These are phyloP conservation scores for Pseudozyma pruni DNA, from an alignment of 1,284 basidiomycete species.

Conservation along the genomic window DNA sequence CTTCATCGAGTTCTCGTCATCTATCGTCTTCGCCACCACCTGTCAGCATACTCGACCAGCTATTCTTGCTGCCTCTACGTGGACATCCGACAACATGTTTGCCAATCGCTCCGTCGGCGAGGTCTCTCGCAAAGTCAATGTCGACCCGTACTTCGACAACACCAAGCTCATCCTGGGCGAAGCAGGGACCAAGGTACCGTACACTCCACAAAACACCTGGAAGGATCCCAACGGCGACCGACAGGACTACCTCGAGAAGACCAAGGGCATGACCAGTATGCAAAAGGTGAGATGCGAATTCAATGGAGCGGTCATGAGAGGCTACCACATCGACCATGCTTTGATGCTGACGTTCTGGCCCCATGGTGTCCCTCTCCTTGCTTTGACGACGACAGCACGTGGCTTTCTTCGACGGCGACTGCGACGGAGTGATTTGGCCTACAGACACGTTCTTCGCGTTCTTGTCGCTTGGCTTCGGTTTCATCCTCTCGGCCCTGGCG, in stretches of 20 bases:
- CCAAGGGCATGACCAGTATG: conserved; percentile 60
- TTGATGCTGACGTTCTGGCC: background rate
- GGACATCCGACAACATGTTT: conserved; percentile 5
- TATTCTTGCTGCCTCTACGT: background rate
- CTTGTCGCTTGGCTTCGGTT: conserved; percentile 70
- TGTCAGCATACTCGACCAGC: too few species aligned
- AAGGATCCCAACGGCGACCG: conserved; percentile 46
- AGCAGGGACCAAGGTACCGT: conserved; percentile 41
- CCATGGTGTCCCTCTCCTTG: background rate
- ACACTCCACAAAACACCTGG: conserved; percentile 52
- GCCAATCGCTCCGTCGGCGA: conserved; percentile 9
- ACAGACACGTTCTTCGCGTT: conserved; percentile 73
- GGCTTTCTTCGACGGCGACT: conserved; percentile 71
- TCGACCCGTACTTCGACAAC: conserved; percentile 53
- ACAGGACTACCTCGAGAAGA: conserved; percentile 44
- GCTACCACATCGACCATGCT: too few species aligned
- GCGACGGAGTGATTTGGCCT: conserved; percentile 73
- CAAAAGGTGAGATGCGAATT: conserved; percentile 67
- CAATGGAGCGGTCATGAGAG: too few species aligned
- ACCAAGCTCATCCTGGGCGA: conserved; percentile 30
- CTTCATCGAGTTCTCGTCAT: background rate
- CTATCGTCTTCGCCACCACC: background rate
- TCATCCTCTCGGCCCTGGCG: conserved; percentile 69
- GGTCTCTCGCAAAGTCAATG: conserved; percentile 29
- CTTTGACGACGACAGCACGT: conserved; percentile 65